Evolutionary conservation across 352 stramenopile species (phyloP).

Genomic region (Phytophthora gonapodyides): DNA sequence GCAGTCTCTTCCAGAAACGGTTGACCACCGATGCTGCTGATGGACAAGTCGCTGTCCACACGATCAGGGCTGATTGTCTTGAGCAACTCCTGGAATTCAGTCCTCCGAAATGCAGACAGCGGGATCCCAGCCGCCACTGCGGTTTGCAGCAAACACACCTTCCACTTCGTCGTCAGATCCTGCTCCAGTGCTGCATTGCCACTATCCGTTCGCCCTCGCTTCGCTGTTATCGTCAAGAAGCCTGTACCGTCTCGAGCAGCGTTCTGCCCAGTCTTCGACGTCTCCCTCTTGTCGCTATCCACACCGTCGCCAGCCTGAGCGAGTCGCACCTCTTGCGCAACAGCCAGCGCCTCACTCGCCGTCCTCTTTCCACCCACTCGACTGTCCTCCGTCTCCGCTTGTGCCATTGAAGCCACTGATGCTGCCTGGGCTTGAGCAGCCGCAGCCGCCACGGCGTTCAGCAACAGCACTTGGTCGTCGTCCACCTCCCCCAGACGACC

Average conservation of each 20-base stretch:
- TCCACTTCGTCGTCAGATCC: slow-evolving; percentile 25
- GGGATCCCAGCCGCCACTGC: slow-evolving; percentile 46
- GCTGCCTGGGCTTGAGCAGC: neutral
- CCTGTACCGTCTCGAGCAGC: neutral
- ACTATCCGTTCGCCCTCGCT: slow-evolving; percentile 27
- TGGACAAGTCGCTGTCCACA: slow-evolving; percentile 3
- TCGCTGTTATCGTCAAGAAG: slow-evolving; percentile 15
- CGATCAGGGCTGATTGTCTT: slow-evolving; percentile 25
- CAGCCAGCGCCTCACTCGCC: slow-evolving; percentile 21
- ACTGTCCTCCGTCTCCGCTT: slow-evolving; percentile 1
- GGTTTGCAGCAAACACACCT: slow-evolving; percentile 35
- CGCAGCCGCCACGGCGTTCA: slow-evolving; percentile 16
- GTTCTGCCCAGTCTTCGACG: slow-evolving; percentile 17
- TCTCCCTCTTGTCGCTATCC: slow-evolving; percentile 6
- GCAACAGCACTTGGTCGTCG: slow-evolving; percentile 34
- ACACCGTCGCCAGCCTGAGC: neutral
- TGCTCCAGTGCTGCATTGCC: slow-evolving; percentile 8
- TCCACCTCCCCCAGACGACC: slow-evolving; percentile 8
- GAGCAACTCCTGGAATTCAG: slow-evolving; percentile 53
- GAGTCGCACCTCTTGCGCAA: slow-evolving; percentile 14
- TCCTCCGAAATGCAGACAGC: slow-evolving; percentile 43
- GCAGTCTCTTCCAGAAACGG: slow-evolving; percentile 49
- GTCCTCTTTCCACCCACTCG: slow-evolving; percentile 17
- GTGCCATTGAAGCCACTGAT: neutral
- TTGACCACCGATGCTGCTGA: slow-evolving; percentile 35